A percentile compares a stretch with the other conserved stretches of the same genome.
phyloP scores from a whole-genome alignment of 495 filamentous ascomycete genomes.

The Hypoxylon rickii region DNA sequence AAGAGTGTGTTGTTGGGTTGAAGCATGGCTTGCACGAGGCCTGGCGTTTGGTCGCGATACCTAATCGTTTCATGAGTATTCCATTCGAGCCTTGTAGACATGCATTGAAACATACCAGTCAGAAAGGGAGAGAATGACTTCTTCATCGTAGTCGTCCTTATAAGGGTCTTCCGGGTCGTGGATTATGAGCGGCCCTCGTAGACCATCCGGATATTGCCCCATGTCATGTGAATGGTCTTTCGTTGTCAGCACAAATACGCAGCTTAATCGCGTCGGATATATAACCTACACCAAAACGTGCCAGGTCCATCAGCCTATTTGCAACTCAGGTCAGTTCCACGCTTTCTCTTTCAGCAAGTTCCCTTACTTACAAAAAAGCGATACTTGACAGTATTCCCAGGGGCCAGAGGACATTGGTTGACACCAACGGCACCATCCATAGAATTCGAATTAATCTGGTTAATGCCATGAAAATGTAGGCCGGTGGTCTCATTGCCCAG shows the following conservation, averaged over 20 bases:
- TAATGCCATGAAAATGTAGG: conserved; percentile 83
- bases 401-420: conserved; percentile 72
- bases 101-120: conserved; percentile 66
- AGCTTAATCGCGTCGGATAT: neutral
- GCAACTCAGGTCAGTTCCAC: conserved; percentile 9
- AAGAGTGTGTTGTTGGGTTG: conserved; percentile 54
- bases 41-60: conserved; percentile 62
- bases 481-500: conserved; percentile 73
- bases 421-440: conserved; percentile 78
- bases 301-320: conserved; percentile 63
- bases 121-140: conserved; percentile 59
- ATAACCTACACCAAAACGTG: conserved; percentile 79
- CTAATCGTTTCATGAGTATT: conserved; percentile 55
- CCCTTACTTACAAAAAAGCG: conserved; percentile 62
- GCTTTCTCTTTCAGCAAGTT: neutral
- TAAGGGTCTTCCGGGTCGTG: conserved; percentile 70
- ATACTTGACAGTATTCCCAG: conserved; percentile 65
- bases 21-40: conserved; percentile 59
- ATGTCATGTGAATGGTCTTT: conserved; percentile 72
- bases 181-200: conserved; percentile 73
- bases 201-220: conserved; percentile 77
- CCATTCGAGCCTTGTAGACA: conserved; percentile 7
- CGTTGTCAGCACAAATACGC: conserved; percentile 19
- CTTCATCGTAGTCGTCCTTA: conserved; percentile 66
- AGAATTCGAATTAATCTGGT: conserved; percentile 65